These are phyloP conservation scores for Tilletiopsis washingtonensis DNA, from an alignment of 1,284 basidiomycete species.

Conservation along the genomic window DNA sequence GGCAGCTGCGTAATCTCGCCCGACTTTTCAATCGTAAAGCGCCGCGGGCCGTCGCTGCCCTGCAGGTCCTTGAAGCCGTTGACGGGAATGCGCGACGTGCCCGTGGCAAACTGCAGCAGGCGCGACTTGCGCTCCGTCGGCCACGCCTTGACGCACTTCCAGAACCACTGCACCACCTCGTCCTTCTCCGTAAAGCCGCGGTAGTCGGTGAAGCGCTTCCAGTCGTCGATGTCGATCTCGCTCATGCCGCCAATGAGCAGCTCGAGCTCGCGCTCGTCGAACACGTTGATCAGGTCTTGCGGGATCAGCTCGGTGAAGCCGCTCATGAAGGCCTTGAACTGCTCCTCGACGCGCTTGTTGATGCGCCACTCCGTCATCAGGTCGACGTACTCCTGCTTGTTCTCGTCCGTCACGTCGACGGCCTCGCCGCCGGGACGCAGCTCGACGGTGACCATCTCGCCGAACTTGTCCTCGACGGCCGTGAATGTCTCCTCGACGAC, in stretches of 20 bases:
- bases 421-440: constrained; percentile 79
- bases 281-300: constrained; percentile 87
- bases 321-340: constrained; percentile 91
- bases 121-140: constrained; percentile 91
- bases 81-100: constrained; percentile 92
- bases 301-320: constrained; percentile 94
- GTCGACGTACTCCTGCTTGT: constrained; percentile 99
- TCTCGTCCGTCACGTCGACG: constrained; percentile 83
- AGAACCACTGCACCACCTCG: constrained; percentile 96
- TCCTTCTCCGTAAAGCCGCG: constrained; percentile 51
- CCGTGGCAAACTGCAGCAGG: constrained; percentile 85
- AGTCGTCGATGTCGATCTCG: constrained; percentile 75
- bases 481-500: constrained; percentile 47
- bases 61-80: constrained; percentile 99
- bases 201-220: constrained; percentile 60
- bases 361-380: constrained; percentile 90
- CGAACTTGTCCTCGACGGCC: constrained; percentile 89
- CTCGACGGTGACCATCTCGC: constrained; percentile 88
- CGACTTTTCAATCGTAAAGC: constrained; percentile 47
- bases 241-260: constrained; percentile 92
- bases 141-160: constrained; percentile 95
- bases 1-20: constrained; percentile 44
- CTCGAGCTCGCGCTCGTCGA: constrained; percentile 95
- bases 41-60: constrained; percentile 80
- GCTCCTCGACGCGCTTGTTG: constrained; percentile 78